A percentile compares a stretch with the other conserved stretches of the same genome.
These are phyloP conservation scores for Thelonectria rubi DNA, from an alignment of 2,329 filamentous ascomycete species.

Conservation along the genomic window DNA sequence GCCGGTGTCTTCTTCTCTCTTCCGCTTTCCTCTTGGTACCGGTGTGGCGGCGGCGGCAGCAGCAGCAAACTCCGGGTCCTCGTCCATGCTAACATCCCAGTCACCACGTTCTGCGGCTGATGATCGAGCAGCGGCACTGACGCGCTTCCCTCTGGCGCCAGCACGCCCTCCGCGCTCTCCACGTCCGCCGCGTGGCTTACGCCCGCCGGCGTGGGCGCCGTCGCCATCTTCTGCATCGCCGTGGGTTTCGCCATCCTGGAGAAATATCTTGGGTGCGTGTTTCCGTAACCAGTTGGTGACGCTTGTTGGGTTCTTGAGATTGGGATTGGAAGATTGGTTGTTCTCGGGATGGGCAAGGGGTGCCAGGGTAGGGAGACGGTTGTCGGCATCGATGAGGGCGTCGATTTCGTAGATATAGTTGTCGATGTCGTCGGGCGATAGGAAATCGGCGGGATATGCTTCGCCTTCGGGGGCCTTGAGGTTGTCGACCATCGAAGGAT, in stretches of 20 bases:
- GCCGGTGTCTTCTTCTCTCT: slow-evolving; percentile 68
- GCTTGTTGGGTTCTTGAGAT: slow-evolving; percentile 79
- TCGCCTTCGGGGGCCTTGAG: slow-evolving; percentile 61
- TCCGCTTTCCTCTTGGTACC: slow-evolving; percentile 55
- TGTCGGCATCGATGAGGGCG: slow-evolving; percentile 54
- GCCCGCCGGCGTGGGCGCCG: slow-evolving; percentile 42
- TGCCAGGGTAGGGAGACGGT: slow-evolving; percentile 60
- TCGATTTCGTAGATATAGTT: slow-evolving; percentile 77
- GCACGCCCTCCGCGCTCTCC: slow-evolving; percentile 52
- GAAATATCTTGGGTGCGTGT: slow-evolving; percentile 83
- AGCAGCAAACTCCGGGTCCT: slow-evolving; percentile 45
- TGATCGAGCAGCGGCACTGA: slow-evolving; percentile 36
- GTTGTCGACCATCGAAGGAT: slow-evolving; percentile 64
- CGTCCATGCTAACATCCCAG: slow-evolving; percentile 52
- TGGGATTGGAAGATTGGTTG: slow-evolving; percentile 51
- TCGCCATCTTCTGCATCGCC: slow-evolving; percentile 52
- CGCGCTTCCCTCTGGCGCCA: slow-evolving; percentile 51
- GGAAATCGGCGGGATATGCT: slow-evolving; percentile 69
- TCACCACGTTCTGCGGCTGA: slow-evolving; percentile 39
- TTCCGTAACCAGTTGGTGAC: slow-evolving; percentile 96
- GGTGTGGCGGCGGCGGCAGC: slow-evolving; percentile 47
- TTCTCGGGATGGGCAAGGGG: slow-evolving; percentile 55
- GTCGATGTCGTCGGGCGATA: slow-evolving; percentile 75
- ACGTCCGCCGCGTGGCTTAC: slow-evolving; percentile 49
- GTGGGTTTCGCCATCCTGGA: slow-evolving; percentile 71